Conservation (phyloP, 441 rosid species). For the Pelargonium fulgidum region DNA sequence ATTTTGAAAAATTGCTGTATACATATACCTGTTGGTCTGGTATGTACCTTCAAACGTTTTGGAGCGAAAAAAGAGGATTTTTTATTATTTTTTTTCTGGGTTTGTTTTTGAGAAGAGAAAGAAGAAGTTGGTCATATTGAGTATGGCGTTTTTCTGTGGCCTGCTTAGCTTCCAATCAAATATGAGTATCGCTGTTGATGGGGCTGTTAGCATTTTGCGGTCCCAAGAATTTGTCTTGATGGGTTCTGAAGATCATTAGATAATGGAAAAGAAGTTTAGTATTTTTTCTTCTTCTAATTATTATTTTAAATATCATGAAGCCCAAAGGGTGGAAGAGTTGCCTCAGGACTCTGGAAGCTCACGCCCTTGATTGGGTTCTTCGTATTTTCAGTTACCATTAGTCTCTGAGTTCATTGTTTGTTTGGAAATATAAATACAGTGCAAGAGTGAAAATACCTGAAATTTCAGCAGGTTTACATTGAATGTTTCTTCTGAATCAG, state of each 20-base stretch:
- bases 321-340: no score
- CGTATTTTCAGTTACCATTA: background rate
- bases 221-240: background rate
- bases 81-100: no score
- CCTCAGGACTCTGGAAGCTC: background rate
- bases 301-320: background rate
- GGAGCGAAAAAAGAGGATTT: no score
- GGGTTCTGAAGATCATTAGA: background rate
- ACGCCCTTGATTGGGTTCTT: background rate
- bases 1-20: background rate
- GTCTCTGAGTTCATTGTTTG: no score
- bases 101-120: background rate
- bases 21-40: no score
- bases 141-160: background rate
- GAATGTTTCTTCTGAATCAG: background rate
- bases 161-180: background rate
- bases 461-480: background rate
- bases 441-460: no score
- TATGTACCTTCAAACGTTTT: no score
- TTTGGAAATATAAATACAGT: no score
- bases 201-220: background rate
- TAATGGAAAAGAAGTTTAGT: background rate
- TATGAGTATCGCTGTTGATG: background rate
- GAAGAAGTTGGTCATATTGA: background rate
- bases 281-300: background rate